Base-by-base conservation (phyloP, 352 stramenopile species). In the Globisporangium paddicum region DNA sequence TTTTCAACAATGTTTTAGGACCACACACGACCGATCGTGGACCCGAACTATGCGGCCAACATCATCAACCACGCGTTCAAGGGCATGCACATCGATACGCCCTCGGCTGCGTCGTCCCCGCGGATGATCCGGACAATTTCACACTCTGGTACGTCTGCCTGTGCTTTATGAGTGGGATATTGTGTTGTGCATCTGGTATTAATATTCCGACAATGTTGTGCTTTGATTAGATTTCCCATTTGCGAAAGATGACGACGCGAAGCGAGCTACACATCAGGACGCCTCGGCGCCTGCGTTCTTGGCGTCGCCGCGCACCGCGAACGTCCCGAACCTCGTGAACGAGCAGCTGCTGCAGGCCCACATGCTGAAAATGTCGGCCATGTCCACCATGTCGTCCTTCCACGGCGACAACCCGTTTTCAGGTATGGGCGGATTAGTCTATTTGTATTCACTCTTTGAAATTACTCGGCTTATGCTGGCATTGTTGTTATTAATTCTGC, bases 51-150 rank as follows among this genome's bases (percentile, higher is more conserved):
- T 45, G 73, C 77, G 1, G 64, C 79, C 5, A 74, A 75, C 19
- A 73, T 89, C 58, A 66, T 89, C 16, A 83, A 73, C 9, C 77
- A 91, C 30, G 79, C 82, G 14, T 89, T 91, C 55, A 87, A 88
- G 53, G 79, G 71, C 1, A 56, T 88, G 44, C 68, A 65, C 19
- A 63, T 87, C 40, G 69, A 68, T 0, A 68, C 77, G 10, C 68
- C 77, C 35, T 55, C 72, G 2, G 47, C 44, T 32, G 71, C 72
- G 2, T 67, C 69, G 23, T 89, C 82, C 32, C 82, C 79, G 19
- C 73, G 78, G 4, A 71, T 90, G 60, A 79, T 77, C 26, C 68
- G 77, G 7, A 85, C 79, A 3, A 82, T 87, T 28, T 87, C 78
- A 23, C 87, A 82, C 48, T 86, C 75, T 44, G 77, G 80, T 87